Conservation (phyloP, 257 asterid genomes). For the Petunia axillaris region DNA sequence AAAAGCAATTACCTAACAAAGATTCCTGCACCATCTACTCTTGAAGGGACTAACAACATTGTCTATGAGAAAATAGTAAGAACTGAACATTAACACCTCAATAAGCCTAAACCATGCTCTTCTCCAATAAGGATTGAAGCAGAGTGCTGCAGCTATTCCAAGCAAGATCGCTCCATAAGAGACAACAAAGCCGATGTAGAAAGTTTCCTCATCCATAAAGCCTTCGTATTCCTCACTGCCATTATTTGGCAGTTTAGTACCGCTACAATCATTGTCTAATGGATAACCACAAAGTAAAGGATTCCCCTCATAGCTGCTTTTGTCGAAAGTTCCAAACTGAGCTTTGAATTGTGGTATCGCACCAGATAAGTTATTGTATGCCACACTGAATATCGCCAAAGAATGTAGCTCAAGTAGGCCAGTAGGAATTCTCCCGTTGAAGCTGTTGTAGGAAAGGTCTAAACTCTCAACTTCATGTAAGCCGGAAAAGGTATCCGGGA, state of each 20-base stretch:
- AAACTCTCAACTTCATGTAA: background rate
- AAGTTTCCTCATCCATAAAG: background rate
- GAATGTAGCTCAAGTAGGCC: background rate
- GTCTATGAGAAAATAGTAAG: slow-evolving; percentile 4
- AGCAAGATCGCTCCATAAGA: slow-evolving; percentile 17
- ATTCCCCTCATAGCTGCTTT: slow-evolving; percentile 29
- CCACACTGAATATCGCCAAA: slow-evolving; percentile 22
- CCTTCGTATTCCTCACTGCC: slow-evolving; percentile 5
- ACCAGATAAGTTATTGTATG: slow-evolving; percentile 24
- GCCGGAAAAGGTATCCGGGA: slow-evolving; percentile 23
- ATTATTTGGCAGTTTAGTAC: background rate
- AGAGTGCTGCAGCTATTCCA: background rate
- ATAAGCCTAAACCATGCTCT: slow-evolving; percentile 8
- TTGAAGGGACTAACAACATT: slow-evolving; percentile 10
- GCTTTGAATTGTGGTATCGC: background rate
- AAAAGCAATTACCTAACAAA: background rate
- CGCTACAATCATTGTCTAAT: background rate
- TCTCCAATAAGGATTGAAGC: slow-evolving; percentile 24
- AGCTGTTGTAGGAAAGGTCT: slow-evolving; percentile 24
- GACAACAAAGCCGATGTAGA: slow-evolving; percentile 13
- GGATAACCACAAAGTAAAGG: slow-evolving; percentile 24
- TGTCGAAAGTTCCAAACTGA: slow-evolving; percentile 23
- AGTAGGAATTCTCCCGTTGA: slow-evolving; percentile 20
- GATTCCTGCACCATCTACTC: slow-evolving; percentile 3
- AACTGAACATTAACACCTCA: background rate